Conservation (phyloP, 2,329 filamentous ascomycete species). For the Neospermospora avenae region DNA sequence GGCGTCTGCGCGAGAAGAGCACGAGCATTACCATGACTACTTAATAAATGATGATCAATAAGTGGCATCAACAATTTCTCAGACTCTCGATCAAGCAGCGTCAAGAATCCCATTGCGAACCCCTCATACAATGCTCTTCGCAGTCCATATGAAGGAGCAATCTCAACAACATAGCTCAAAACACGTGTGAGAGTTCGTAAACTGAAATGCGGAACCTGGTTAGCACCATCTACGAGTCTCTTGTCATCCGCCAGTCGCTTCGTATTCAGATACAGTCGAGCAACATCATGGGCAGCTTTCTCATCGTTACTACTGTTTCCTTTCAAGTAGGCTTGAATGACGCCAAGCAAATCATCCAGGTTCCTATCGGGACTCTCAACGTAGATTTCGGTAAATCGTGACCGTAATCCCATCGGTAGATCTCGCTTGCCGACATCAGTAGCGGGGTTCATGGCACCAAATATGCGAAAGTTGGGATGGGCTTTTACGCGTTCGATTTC, state of each 20-base stretch:
- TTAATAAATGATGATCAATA: conserved; percentile 77
- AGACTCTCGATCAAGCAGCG: conserved; percentile 77
- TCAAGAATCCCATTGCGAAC: conserved; percentile 97
- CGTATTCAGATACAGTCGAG: conserved; percentile 82
- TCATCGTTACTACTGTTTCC: conserved; percentile 68
- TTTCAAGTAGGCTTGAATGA: conserved; percentile 86
- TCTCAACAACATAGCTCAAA: conserved; percentile 81
- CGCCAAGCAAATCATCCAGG: conserved; percentile 77
- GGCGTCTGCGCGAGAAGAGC: conserved; percentile 76
- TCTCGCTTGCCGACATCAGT: conserved; percentile 97
- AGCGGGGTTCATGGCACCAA: conserved; percentile 98
- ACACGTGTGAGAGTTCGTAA: conserved; percentile 89
- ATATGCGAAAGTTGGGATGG: conserved; percentile 91
- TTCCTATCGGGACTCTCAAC: conserved; percentile 87
- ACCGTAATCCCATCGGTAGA: conserved; percentile 81
- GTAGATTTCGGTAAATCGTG: conserved; percentile 93
- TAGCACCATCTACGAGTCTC: conserved; percentile 86
- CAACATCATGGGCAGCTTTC: conserved; percentile 74
- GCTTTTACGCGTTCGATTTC: conserved; percentile 87
- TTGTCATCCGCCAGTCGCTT: conserved; percentile 79
- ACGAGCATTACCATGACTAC: conserved; percentile 63
- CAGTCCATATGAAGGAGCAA: conserved; percentile 79
- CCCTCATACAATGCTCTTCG: conserved; percentile 88
- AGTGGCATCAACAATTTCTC: conserved; percentile 75
- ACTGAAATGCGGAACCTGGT: conserved; percentile 96